Percentiles rank a stretch among this genome's conserved stretches.
Conservation (phyloP, 2,329 filamentous ascomycete species). For the Monosporascus sp. region DNA sequence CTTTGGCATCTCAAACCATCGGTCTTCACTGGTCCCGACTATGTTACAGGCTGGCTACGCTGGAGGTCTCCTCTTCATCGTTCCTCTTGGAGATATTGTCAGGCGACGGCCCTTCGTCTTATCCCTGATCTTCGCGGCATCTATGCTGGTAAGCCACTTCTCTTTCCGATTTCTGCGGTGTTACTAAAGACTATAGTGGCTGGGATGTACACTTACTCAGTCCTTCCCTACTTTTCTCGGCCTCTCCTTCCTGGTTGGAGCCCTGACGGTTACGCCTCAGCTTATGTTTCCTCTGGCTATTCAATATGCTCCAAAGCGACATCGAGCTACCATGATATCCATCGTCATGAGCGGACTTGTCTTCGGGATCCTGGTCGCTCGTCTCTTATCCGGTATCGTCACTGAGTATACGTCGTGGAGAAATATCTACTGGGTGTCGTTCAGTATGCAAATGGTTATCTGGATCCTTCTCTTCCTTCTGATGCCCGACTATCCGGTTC, state of each 20-base stretch:
- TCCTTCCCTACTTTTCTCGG: slow-evolving; percentile 60
- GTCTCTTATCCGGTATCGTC: slow-evolving; percentile 69
- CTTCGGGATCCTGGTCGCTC: slow-evolving; percentile 69
- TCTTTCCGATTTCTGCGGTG: neutral
- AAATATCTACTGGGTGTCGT: slow-evolving; percentile 71
- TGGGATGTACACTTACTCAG: slow-evolving; percentile 65
- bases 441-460: slow-evolving; percentile 65
- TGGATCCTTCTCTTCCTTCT: slow-evolving; percentile 60
- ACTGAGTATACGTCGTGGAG: slow-evolving; percentile 71
- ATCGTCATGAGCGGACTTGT: slow-evolving; percentile 72
- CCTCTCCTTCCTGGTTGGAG: slow-evolving; percentile 66
- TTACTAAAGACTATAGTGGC: slow-evolving; percentile 40
- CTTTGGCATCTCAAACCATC: slow-evolving; percentile 65
- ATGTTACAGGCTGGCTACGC: slow-evolving; percentile 78
- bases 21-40: slow-evolving; percentile 63
- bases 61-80: slow-evolving; percentile 65
- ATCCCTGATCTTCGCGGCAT: slow-evolving; percentile 59
- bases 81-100: slow-evolving; percentile 68
- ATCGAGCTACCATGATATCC: slow-evolving; percentile 63
- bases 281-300: slow-evolving; percentile 76
- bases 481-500: slow-evolving; percentile 76
- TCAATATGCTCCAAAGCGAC: slow-evolving; percentile 65
- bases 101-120: slow-evolving; percentile 65
- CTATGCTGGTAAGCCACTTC: slow-evolving; percentile 51
- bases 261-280: slow-evolving; percentile 76